Evolutionary conservation across 1,284 basidiomycete species (phyloP), one percentile per base, ranked within the genome.

Genomic region (Sanghuangporus baumii): DNA sequence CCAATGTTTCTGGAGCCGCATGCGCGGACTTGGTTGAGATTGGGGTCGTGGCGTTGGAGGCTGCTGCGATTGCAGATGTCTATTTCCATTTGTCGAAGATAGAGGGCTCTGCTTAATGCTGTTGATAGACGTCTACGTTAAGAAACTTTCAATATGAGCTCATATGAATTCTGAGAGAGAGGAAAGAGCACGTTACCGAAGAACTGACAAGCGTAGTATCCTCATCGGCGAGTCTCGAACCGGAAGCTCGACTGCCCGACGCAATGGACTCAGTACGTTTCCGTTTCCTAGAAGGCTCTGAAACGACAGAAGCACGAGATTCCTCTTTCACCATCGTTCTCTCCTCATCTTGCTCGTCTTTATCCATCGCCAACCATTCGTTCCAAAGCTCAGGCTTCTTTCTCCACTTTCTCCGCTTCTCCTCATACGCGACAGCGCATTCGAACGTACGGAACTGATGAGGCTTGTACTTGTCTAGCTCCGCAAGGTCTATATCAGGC

Each of bases 361-460:
- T 46, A 7, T 46, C 26, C 26, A 34, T 58, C 50, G 20, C n/a
- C 41, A 60, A 43, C 55, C 58, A 57, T 5, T 60, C 47, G 43
- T 52, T 48, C 23, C 43, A 47, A 31, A 50, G 18, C 11, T 23
- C 31, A 6, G 38, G 9, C 8, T 36, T 34, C 4, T 20, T 23
- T 23, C 8, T 34, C 54, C 55, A 57, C 38, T 18, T 34, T 26
- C 34, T 12, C 11, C 41, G 54, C 23, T 64, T 64, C n/a, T 60
- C 59, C 2, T 37, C 11, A 37, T 55, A 64, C n/a, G 62, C 62
- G 12, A 57, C 58, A 12, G 38, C 55, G 36, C 51, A 18, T 48
- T 64, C 62, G n/a, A 54, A 58, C 5, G 62, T 64, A 18, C 47
- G 58, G 26, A 60, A 56, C 36, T 64, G 23, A 20, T 64, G 62